A percentile compares a stretch with the other conserved stretches of the same genome.
These are phyloP conservation scores for Colletotrichum limetticola DNA, from an alignment of 2,329 filamentous ascomycete genomes.

Conservation along the genomic window DNA sequence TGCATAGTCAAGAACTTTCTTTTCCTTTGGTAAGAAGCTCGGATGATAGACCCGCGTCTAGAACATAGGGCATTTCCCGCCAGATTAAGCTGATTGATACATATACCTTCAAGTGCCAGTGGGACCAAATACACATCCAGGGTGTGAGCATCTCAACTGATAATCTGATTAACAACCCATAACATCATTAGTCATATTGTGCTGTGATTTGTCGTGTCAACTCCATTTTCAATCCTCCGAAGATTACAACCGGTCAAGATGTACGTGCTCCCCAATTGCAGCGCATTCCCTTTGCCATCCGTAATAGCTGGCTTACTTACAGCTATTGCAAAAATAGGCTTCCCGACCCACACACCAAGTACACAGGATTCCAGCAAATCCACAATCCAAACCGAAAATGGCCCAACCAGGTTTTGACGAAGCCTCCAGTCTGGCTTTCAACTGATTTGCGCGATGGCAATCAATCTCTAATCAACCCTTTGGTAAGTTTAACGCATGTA, in stretches of 20 bases:
- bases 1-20: not conserved
- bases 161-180: not conserved
- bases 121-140: not conserved
- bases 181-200: not conserved
- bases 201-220: not conserved
- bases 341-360: slow-evolving; percentile 9
- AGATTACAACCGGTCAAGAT: not conserved
- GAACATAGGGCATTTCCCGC: not conserved
- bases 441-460: slow-evolving; percentile 74
- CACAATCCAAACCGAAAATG: slow-evolving; percentile 21
- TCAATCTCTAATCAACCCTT: slow-evolving; percentile 35
- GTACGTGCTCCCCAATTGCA: not conserved
- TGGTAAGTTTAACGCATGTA: slow-evolving; percentile 3
- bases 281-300: too few relatives aligned
- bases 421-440: slow-evolving; percentile 72
- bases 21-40: not conserved
- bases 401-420: slow-evolving; percentile 15
- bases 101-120: not conserved
- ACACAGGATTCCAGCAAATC: slow-evolving; percentile 11
- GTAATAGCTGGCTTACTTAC: not conserved
- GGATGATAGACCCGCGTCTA: not conserved
- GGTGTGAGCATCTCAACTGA: not conserved
- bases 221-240: not conserved
- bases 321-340: not conserved
- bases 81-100: not conserved